Base-by-base conservation (phyloP, 2,329 filamentous ascomycete genomes). In the Mycocentrospora acerina region DNA sequence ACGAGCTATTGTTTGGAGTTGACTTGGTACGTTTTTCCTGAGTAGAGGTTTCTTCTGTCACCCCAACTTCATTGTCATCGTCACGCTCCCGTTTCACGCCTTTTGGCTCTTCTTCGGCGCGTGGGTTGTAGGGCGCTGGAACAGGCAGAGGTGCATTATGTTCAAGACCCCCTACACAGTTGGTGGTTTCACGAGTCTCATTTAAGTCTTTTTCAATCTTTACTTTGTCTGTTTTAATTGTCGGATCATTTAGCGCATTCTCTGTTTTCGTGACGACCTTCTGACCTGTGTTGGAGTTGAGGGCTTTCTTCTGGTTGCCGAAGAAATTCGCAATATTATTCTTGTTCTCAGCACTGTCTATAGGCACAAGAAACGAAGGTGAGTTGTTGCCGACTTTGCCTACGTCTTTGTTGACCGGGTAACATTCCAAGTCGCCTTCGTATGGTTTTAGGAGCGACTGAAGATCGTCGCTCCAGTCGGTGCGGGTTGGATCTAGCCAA, bases 261-360 rank as follows among this genome's bases (percentile, higher is more conserved):
- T 60, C 55, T 19, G 37, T 38, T 35, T 57, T 61, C 16, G 19
- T 44, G 11, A 40, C 33, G 5, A 29, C 17, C 18, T 35, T 28
- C 25, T 48, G 41, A 4, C 56, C 51, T 22, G 45, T 24, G 29
- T 57, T 53, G 4, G 40, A 38, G 42, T 64, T 55, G 32, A 49
- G 48, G 9, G 48, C 46, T 37, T 71, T 71, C 37, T 67, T 67
- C 45, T 76, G 74, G 28, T 81, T 86, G 7, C 77, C 77, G 59
- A 97, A 97, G 73, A 95, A 96, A 57, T 95, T 95, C 30, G 86
- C 87, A 65, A 97, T 97, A 51, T 93, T 96, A 33, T 78, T 82
- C 71, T 94, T 96, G 66, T 96, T 96, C 57, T 90, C 86, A 49
- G 81, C 83, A 68, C 87, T 94, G 56, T 87, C 79, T 24, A 96